These are phyloP conservation scores for Diaporthe nobilis DNA, from an alignment of 2,329 filamentous ascomycete species.

Conservation along the genomic window DNA sequence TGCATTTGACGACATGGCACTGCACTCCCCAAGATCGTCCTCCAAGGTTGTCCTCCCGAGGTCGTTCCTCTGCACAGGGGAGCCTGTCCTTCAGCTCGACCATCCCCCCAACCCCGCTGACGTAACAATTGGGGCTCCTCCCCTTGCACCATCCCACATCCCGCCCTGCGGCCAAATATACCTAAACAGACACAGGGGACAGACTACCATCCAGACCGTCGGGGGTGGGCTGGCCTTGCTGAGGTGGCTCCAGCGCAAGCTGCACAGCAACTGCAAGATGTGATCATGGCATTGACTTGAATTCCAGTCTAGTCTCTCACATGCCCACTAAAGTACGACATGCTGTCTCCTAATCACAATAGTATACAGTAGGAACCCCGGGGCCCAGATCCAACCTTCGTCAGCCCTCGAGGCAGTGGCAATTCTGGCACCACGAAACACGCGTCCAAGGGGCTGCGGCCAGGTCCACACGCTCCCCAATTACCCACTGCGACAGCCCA, in stretches of 20 bases:
- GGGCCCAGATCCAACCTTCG: background rate
- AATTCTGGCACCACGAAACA: constrained; percentile 21
- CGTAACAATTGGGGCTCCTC: constrained; percentile 20
- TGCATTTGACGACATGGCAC: too few relatives aligned
- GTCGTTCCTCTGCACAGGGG: background rate
- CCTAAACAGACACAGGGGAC: background rate
- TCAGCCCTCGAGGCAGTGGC: constrained; percentile 2
- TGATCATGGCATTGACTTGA: constrained; percentile 5
- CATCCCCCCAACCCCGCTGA: constrained; percentile 30
- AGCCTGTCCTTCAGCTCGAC: constrained; percentile 9
- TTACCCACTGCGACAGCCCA: background rate
- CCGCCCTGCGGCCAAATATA: constrained; percentile 9
- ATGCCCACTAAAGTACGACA: background rate
- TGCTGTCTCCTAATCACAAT: background rate
- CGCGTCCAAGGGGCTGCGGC: constrained; percentile 20
- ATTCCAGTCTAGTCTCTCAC: background rate
- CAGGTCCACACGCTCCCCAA: constrained; percentile 6
- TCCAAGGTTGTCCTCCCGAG: background rate
- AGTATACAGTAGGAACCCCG: background rate
- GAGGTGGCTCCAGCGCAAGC: background rate
- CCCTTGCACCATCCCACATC: background rate
- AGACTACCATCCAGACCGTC: background rate
- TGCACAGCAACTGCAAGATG: constrained; percentile 10
- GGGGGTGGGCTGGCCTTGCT: background rate
- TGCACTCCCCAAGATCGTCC: too few relatives aligned